Conservation (phyloP, 495 filamentous ascomycete species). For the Penicillium turbatum region DNA sequence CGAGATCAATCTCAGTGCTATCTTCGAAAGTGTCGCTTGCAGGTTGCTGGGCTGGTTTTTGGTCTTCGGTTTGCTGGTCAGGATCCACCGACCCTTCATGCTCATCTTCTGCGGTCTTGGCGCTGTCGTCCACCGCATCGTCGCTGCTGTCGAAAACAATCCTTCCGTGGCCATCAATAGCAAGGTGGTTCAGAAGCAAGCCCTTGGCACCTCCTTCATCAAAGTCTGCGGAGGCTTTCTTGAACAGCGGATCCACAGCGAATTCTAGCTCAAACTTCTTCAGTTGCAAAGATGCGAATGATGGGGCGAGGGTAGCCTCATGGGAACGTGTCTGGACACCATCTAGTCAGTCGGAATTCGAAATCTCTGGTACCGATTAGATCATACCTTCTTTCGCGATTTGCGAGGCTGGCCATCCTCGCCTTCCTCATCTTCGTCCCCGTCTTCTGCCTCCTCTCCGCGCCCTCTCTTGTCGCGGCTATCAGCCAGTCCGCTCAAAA, state of each 20-base stretch:
- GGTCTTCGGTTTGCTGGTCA: constrained; percentile 25
- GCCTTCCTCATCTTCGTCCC: constrained; percentile 73
- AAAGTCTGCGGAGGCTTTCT: constrained; percentile 96
- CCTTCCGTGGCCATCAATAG: constrained; percentile 83
- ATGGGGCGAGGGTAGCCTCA: constrained; percentile 84
- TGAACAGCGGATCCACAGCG: constrained; percentile 94
- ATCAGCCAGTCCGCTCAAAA: constrained; percentile 91
- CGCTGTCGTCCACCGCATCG: constrained; percentile 64
- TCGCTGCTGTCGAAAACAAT: constrained; percentile 99
- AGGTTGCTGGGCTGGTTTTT: constrained; percentile 25
- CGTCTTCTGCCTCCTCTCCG: constrained; percentile 57
- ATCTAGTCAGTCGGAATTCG: neutral
- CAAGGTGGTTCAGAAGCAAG: constrained; percentile 86
- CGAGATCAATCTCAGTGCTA: constrained; percentile 71
- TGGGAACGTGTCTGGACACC: constrained; percentile 66
- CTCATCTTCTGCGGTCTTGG: constrained; percentile 49
- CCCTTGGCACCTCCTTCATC: constrained; percentile 98
- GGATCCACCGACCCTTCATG: constrained; percentile 30
- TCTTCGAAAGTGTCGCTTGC: constrained; percentile 49
- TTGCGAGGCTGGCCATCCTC: constrained; percentile 77
- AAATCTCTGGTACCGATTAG: neutral
- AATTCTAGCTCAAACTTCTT: constrained; percentile 99
- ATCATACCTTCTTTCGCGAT: constrained; percentile 64
- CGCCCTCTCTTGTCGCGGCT: constrained; percentile 74
- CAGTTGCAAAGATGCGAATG: constrained; percentile 81